Evolutionary conservation across 192 early-diverging fungal genomes (phyloP), one percentile per base, ranked within the genome.

Genomic region (Coemansia furcata): DNA sequence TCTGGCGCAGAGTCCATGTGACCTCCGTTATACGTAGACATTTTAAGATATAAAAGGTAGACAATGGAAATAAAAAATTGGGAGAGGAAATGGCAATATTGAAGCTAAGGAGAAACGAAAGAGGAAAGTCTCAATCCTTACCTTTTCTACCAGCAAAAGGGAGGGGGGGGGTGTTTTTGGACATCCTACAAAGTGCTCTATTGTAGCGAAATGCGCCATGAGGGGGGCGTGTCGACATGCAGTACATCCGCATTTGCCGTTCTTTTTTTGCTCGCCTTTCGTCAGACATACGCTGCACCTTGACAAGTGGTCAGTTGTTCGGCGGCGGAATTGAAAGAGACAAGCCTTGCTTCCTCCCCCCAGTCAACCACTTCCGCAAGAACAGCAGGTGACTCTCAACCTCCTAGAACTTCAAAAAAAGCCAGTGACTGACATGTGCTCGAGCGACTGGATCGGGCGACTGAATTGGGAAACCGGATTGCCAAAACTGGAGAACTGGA

Each of bases 1-100:
- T n/a, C n/a, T n/a, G n/a, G n/a, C n/a, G n/a, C n/a, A n/a, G n/a
- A 57, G 54, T 57, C 54, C 54, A 57, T 57, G 54, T 57, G 14
- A n/a, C 54, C 54, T 57, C 54, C 54, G 54, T 57, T 57, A 33
- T 57, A 57, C 30, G 54, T 33, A 35, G 54, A 57, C 54, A 57
- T 57, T 10, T 21, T 10, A 42, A 35, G 30, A 54, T 54, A 54
- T 12, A 10, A 50, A 3, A 52, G 17, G 14, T 57, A 17, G 50
- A 8, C 32, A 32, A 35, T 57, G 32, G 62, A 68, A 30, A 32
- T 14, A 62, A 43, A 47, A 49, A 49, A 33, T 38, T 58, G 37
- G 57, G 33, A 40, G 3, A 50, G 26, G 23, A 37, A 21, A 43
- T 10, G 38, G 44, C 26, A 52, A 69, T 46, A 68, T 44, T 43